Conservation (phyloP, 495 filamentous ascomycete species). For the Penicillium flavigenum region DNA sequence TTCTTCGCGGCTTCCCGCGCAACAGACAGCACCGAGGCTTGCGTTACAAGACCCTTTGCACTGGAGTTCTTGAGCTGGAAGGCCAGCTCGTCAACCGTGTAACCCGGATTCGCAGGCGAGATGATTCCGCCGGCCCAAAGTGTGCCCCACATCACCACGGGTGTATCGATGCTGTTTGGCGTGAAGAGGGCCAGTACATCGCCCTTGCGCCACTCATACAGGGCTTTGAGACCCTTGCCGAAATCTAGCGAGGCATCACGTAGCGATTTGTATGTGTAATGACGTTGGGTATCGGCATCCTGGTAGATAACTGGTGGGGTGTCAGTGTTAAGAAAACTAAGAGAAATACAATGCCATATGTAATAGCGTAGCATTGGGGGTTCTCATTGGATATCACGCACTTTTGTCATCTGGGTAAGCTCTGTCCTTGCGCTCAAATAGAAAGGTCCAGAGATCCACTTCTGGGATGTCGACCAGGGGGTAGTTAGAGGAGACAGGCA, state of each 20-base stretch:
- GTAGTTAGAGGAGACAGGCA: constrained; percentile 46
- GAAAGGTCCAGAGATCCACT: constrained; percentile 68
- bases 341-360: background rate
- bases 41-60: constrained; percentile 76
- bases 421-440: constrained; percentile 75
- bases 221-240: constrained; percentile 70
- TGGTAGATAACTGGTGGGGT: constrained; percentile 69
- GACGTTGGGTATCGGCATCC: constrained; percentile 69
- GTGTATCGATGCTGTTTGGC: constrained; percentile 74
- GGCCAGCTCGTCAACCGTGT: constrained; percentile 81
- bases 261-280: constrained; percentile 71
- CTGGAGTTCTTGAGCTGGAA: constrained; percentile 82
- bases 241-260: constrained; percentile 68
- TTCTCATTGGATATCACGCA: constrained; percentile 18
- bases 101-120: constrained; percentile 83
- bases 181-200: constrained; percentile 71
- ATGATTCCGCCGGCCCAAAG: constrained; percentile 82
- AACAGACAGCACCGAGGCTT: constrained; percentile 57
- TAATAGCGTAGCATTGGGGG: background rate
- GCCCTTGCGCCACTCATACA: constrained; percentile 76
- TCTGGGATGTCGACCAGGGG: constrained; percentile 41
- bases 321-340: constrained; percentile 13
- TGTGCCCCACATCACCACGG: constrained; percentile 69
- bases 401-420: constrained; percentile 60
- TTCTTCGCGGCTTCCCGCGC: constrained; percentile 65